These are phyloP conservation scores for Papiliotrema nemorosa DNA, from an alignment of 1,284 basidiomycete species.

Conservation along the genomic window DNA sequence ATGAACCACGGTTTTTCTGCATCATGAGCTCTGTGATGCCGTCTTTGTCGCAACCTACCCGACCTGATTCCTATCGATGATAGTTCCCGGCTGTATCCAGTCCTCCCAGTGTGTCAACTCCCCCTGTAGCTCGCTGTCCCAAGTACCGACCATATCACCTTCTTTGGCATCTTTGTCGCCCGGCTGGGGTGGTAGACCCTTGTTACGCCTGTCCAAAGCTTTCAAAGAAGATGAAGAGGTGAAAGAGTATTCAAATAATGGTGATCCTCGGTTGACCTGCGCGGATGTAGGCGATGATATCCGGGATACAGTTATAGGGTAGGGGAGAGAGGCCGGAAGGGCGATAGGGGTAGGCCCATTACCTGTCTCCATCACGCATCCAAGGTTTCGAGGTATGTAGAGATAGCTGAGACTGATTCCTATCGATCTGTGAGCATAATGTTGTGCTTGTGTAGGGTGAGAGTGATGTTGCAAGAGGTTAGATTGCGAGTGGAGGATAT, in stretches of 20 bases:
- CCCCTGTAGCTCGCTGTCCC: constrained; percentile 81
- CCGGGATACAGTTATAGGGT: constrained; percentile 70
- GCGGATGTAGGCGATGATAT: constrained; percentile 56
- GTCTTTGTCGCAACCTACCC: constrained; percentile 29
- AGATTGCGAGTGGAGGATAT: too few relatives aligned
- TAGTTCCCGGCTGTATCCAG: constrained; percentile 27
- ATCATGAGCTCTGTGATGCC: neutral
- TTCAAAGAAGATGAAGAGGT: constrained; percentile 23
- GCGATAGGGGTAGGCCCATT: neutral
- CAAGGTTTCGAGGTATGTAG: neutral
- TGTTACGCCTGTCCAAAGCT: constrained; percentile 46
- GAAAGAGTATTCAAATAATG: constrained; percentile 76
- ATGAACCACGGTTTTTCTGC: constrained; percentile 55
- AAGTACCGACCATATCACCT: constrained; percentile 75
- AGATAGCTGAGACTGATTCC: neutral
- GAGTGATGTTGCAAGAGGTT: too few relatives aligned
- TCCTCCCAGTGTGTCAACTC: constrained; percentile 42
- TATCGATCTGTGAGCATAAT: neutral
- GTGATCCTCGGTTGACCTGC: constrained; percentile 62
- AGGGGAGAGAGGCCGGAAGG: constrained; percentile 68
- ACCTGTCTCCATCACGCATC: neutral
- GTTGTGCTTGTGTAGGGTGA: neutral
- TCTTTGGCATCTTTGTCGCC: constrained; percentile 42
- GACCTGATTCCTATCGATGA: constrained; percentile 30
- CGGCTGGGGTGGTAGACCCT: constrained; percentile 9